Base-by-base conservation (phyloP, 257 asterid genomes). In the Lycium ferocissimum region DNA sequence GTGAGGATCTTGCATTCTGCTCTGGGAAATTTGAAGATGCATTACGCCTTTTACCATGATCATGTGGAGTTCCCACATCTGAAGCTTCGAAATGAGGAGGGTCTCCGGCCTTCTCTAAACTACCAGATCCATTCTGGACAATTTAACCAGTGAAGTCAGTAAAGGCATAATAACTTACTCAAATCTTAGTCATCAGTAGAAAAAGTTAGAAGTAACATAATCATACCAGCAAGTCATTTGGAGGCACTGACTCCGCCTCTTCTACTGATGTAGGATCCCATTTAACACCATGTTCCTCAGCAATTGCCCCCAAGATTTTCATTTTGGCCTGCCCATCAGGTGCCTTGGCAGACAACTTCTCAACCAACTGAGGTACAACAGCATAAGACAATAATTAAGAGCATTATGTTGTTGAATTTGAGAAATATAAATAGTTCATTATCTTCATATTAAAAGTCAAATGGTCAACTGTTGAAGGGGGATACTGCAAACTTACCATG, bases 341-440 rank as follows among this genome's bases (percentile, higher is more conserved):
- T 72, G 98, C 95, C 15, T 82, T 82, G 65, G 98, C 95, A 83
- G 98, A 95, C 89, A 95, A 91, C 88, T 95, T 95, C 91, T 95
- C 98, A 83, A 97, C 92, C 90, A 97, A 87, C 98, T 97, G 94
- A 88, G 86, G 84, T 17, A 73, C 12, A 76, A 85, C 76, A 72
- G 82, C 87, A 84, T 11, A 76, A 87, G 81, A 72, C 83, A 80
- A 83, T 47, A 49, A 54, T 80, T 69, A 85, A 75, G 61, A 75
- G 43, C 38, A 49, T 45, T 61, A 83, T 38, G 85, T 71, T 67
- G 83, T 79, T 79, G 33, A 79, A 47, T 75, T 54, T 67, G 59
- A 47, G 59, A 33, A 69, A 58, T 73, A 83, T 8, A 67, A 83
- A 56, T 35, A 83, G 63, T 51, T 54, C 61, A 38, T 61, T 49